phyloP scores from a whole-genome alignment of 306 rosid genomes.

The Begonia fuchsioides region DNA sequence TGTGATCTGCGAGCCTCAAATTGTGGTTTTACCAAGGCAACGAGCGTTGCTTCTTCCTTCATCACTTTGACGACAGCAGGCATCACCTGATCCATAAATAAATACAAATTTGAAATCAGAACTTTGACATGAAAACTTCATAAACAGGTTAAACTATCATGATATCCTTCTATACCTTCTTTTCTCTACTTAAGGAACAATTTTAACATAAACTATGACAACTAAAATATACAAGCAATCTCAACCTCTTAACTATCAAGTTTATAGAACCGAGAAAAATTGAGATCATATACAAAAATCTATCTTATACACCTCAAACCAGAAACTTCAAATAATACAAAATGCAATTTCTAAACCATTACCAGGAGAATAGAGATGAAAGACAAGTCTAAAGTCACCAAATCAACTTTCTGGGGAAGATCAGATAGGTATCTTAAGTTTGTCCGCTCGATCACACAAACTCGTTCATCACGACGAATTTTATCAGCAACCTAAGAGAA shows the following conservation, averaged over 20 bases:
- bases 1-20: slow-evolving; percentile 87
- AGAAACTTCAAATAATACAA: too few species aligned
- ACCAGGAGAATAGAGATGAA: slow-evolving; percentile 92
- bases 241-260: background rate
- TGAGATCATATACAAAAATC: too few species aligned
- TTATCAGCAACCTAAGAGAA: slow-evolving; percentile 67
- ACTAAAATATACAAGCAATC: background rate
- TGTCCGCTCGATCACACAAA: slow-evolving; percentile 70
- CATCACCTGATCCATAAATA: slow-evolving; percentile 60
- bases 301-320: too few species aligned
- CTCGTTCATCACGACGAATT: slow-evolving; percentile 67
- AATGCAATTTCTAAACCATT: slow-evolving; percentile 17
- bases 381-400: slow-evolving; percentile 87
- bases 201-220: background rate
- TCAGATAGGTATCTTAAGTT: slow-evolving; percentile 72
- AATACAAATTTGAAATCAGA: background rate
- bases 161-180: too few species aligned
- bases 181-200: too few species aligned
- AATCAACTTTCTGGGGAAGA: slow-evolving; percentile 82
- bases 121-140: too few species aligned
- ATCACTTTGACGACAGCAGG: slow-evolving; percentile 76
- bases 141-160: too few species aligned
- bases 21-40: slow-evolving; percentile 86
- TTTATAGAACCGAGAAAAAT: background rate
- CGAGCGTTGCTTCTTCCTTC: slow-evolving; percentile 67